Evolutionary conservation across 2,329 filamentous ascomycete genomes (phyloP), one percentile per base, ranked within the genome.

Genomic region (Myrmaecium sp.): DNA sequence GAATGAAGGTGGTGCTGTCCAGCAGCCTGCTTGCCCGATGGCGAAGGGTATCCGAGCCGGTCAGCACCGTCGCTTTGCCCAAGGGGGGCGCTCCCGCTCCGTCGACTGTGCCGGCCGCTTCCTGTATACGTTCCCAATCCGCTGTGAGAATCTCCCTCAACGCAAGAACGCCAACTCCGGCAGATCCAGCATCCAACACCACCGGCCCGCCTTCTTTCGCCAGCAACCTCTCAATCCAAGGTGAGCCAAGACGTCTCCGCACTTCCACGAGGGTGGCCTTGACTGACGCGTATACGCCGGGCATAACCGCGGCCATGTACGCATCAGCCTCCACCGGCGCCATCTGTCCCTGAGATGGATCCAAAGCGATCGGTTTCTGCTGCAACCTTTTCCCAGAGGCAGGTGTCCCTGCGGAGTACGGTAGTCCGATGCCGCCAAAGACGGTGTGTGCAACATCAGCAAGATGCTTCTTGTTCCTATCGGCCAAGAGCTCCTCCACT

Each of bases 1-100:
- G 84, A 5, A 98, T 62, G 44, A 98, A 94, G 0, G 79, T 91
- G 0, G 89, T 95, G 46, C 94, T 76, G 19, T 91, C 66, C 8
- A 98, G 58, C 35, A 95, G 67, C 11, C 60, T 62, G 36, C 82
- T 81, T 14, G 82, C 62, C 17, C 83, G 75, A 30, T 78, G 62
- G 11, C 83, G 71, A 15, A 98, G 59, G 3, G 70, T 57, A 34
- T 82, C 69, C 0, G 81, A 78, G 1, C 74, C 82, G 2, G 79
- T 71, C 3, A 95, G 56, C 2, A 92, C 83, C 0, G 81, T 84
- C 28, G 78, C 76, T 46, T 76, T 82, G 1, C 81, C 79, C 3
- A 66, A 60, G 1, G 72, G 68, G 2, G 59, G 41, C 14, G 51
- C 25, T 2, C 33, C 39, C 6, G 12, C 5, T 4, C 17, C 6